Base-by-base conservation (phyloP, 306 rosid genomes). In the Dalbergia cultrata region DNA sequence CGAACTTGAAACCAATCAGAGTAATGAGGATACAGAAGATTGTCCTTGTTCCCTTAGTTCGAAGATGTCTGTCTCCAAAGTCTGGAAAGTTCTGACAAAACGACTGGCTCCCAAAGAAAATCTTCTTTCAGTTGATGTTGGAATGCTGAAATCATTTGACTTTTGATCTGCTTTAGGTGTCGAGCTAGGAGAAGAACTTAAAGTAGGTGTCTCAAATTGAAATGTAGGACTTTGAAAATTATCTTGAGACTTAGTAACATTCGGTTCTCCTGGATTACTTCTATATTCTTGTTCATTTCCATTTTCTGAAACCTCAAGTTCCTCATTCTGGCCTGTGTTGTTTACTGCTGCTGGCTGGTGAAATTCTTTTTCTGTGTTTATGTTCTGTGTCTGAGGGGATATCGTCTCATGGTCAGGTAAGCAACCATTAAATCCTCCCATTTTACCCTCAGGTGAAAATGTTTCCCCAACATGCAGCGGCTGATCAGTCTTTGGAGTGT, bases 11-110 rank as follows among this genome's bases (percentile, higher is more conserved):
- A 84, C 80, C 34, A 47, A 54, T 33, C 52, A 71, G 21, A 70
- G 78, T 58, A 76, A 84, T 47, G 86, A 84, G 98, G 97, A 91
- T 95, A 93, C 98, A 66, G 85, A 87, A 88, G 78, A 81, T 37
- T 82, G 76, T 72, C 49, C 71, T 58, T 80, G 82, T 65, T 78
- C 81, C 76, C 79, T 72, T 68, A 83, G 79, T 56, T 71, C 74
- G 65, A 70, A 39, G 78, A 80, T 54, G 57, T 83, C 87, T 72
- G 88, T 74, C 81, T 81, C 86, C 44, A 65, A 80, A 62, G 80
- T 69, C 82, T 58, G 87, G 45, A 82, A 76, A 85, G 76, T 82
- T 70, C 80, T 75, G 81, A 91, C 88, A 78, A 85, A 80, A 71
- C 37, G 75, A 82, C 76, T 72, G 78, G 84, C 72, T 79, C 88